phyloP scores from a whole-genome alignment of 202 grass and related monocot genomes.

The Digitaria exilis region DNA sequence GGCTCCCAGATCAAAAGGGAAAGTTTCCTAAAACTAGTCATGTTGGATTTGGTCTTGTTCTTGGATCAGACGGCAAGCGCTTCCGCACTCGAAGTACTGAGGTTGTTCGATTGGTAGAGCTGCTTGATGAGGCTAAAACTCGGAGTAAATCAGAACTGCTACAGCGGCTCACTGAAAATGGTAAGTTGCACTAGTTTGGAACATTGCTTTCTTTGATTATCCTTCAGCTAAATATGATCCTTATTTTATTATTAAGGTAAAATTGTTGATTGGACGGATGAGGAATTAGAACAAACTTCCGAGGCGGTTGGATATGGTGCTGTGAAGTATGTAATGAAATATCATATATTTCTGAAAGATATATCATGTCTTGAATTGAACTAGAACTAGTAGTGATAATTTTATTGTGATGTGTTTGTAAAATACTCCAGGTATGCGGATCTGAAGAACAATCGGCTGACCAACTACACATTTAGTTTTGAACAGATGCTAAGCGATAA shows the following conservation, averaged over 20 bases:
- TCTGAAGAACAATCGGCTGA: conserved; percentile 95
- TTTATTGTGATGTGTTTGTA: conserved; percentile 32
- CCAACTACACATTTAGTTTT: conserved; percentile 96
- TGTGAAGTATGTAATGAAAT: conserved; percentile 65
- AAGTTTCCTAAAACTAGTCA: conserved; percentile 79
- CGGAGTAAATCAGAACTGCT: conserved; percentile 76
- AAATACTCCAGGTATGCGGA: conserved; percentile 79
- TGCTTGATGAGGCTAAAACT: conserved; percentile 96
- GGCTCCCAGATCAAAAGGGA: conserved; percentile 64
- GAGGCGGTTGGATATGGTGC: conserved; percentile 97
- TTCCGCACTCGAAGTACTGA: conserved; percentile 93
- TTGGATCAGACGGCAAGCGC: conserved; percentile 92
- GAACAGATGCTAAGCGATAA: conserved; percentile 97
- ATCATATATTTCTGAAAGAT: conserved; percentile 14
- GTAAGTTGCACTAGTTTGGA: conserved; percentile 38
- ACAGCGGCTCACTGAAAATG: conserved; percentile 82
- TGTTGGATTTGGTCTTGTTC: conserved; percentile 96
- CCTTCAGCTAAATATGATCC: conserved; percentile 35
- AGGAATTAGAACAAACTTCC: conserved; percentile 82
- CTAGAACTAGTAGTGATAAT: conserved; percentile 21
- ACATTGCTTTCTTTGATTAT: neutral
- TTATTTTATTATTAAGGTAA: conserved; percentile 59
- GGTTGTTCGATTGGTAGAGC: conserved; percentile 86
- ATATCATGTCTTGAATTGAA: conserved; percentile 14
- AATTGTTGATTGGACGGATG: conserved; percentile 91